Conservation (phyloP, 2,329 filamentous ascomycete genomes). For the Macrophomina phaseolina region DNA sequence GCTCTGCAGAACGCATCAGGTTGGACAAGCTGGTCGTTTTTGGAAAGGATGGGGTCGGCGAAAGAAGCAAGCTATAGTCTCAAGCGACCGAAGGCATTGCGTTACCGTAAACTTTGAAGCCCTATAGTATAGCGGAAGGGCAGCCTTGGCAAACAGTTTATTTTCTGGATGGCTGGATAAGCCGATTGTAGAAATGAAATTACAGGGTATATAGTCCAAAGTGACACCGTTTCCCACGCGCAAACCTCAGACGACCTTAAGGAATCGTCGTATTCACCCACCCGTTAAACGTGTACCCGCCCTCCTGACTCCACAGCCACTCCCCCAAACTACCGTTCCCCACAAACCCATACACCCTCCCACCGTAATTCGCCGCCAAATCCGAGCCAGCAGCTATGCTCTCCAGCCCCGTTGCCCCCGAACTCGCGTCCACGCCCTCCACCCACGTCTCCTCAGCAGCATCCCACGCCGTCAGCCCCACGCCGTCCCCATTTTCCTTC, state of each 20-base stretch:
- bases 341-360: slow-evolving; percentile 14
- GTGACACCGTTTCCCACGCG: too few relatives aligned
- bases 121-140: too few relatives aligned
- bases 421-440: neutral
- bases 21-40: slow-evolving; percentile 36
- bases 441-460: neutral
- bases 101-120: too few relatives aligned
- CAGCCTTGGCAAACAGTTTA: too few relatives aligned
- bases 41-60: slow-evolving; percentile 13
- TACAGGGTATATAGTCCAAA: too few relatives aligned
- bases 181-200: too few relatives aligned
- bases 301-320: neutral
- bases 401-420: neutral
- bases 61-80: neutral
- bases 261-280: neutral
- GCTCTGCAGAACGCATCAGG: slow-evolving; percentile 28
- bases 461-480: neutral
- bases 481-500: neutral
- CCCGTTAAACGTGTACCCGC: neutral
- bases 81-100: too few relatives aligned
- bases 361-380: slow-evolving; percentile 4
- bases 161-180: too few relatives aligned
- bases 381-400: neutral
- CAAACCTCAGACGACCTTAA: neutral
- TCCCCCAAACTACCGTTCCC: slow-evolving; percentile 1